These are phyloP conservation scores for Verticillium nubilum DNA, from an alignment of 2,329 filamentous ascomycete genomes.

Conservation along the genomic window DNA sequence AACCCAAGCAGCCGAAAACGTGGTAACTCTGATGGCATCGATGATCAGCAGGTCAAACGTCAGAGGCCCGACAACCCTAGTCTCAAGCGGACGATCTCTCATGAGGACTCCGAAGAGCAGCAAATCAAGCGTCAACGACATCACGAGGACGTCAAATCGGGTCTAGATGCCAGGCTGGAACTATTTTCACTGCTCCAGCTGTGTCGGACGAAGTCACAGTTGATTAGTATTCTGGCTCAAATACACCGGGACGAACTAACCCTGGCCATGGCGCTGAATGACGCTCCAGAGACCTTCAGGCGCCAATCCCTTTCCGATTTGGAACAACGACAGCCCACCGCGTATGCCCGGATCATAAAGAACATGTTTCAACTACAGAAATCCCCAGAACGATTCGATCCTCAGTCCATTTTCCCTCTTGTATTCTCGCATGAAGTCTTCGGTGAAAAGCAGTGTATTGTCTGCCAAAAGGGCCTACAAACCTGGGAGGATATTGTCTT, in stretches of 20 bases:
- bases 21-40: too few relatives aligned
- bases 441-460: background rate
- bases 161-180: background rate
- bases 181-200: background rate
- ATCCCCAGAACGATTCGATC: background rate
- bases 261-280: background rate
- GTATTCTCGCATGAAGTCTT: background rate
- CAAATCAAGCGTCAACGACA: background rate
- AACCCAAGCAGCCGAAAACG: too few relatives aligned
- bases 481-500: background rate
- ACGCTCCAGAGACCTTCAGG: background rate
- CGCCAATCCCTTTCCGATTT: background rate
- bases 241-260: background rate
- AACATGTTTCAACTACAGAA: background rate
- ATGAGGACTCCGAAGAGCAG: background rate
- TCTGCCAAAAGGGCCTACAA: background rate
- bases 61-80: too few relatives aligned
- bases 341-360: background rate
- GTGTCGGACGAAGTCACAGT: background rate
- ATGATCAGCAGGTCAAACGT: too few relatives aligned
- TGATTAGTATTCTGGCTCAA: background rate
- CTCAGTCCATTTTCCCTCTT: background rate
- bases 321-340: background rate
- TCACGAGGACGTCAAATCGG: background rate
- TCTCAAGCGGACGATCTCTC: too few relatives aligned